phyloP scores from a whole-genome alignment of 75 land plant genomes.

The Gnetum montanum region DNA sequence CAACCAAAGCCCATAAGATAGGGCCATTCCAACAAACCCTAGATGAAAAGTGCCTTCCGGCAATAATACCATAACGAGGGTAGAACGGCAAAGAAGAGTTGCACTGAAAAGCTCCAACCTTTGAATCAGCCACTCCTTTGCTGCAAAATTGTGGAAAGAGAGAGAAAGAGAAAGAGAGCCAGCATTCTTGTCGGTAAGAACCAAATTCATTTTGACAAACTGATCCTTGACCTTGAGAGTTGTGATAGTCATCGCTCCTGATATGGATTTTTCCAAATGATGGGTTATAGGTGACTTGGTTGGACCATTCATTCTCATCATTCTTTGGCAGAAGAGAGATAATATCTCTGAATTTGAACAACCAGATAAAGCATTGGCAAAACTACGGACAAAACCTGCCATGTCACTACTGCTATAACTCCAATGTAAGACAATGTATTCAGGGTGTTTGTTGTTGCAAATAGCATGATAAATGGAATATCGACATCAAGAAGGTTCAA shows the following conservation, averaged over 20 bases:
- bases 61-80: constrained; percentile 24
- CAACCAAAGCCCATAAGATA: constrained; percentile 36
- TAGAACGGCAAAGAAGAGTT: constrained; percentile 18
- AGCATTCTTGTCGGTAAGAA: constrained; percentile 24
- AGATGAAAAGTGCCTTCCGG: constrained; percentile 23
- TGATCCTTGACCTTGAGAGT: constrained; percentile 20
- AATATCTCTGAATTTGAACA: constrained; percentile 26
- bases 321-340: constrained; percentile 26
- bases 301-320: constrained; percentile 33
- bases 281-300: constrained; percentile 42
- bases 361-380: constrained; percentile 17
- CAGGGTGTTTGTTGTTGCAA: constrained; percentile 4
- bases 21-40: constrained; percentile 40
- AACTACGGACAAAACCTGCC: constrained; percentile 26
- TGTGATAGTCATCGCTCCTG: constrained; percentile 34
- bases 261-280: constrained; percentile 27
- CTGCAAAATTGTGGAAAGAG: constrained; percentile 30
- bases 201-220: constrained; percentile 21
- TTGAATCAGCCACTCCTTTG: constrained; percentile 31
- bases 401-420: constrained; percentile 26
- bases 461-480: constrained; percentile 12
- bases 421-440: constrained; percentile 13
- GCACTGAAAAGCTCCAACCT: constrained; percentile 21
- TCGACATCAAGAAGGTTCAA: constrained; percentile 26
- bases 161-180: constrained; percentile 35